These are phyloP conservation scores for Chrysanthemum lavandulifolium DNA, from an alignment of 129 eudicot genomes.

Conservation along the genomic window DNA sequence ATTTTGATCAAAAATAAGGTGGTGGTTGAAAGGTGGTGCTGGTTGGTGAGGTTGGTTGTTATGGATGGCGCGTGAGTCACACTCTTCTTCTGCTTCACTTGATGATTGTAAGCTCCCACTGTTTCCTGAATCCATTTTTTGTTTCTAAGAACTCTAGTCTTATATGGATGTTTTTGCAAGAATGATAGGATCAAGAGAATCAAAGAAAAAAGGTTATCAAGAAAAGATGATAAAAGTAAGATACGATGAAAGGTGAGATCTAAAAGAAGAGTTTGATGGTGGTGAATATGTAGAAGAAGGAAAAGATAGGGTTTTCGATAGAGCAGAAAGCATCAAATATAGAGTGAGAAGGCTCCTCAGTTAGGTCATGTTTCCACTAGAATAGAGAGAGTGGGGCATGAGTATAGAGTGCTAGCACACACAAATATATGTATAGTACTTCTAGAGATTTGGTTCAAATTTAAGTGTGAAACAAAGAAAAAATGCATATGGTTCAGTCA, in stretches of 20 bases:
- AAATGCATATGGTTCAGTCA: slow-evolving; percentile 14
- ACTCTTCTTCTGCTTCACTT: slow-evolving; percentile 66
- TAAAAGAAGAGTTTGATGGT: slow-evolving; percentile 24
- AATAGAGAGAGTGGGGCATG: slow-evolving; percentile 27
- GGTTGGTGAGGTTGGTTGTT: slow-evolving; percentile 25
- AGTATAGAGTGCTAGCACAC: slow-evolving; percentile 14
- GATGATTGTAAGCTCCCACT: slow-evolving; percentile 82
- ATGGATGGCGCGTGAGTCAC: slow-evolving; percentile 50
- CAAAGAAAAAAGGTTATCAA: not conserved
- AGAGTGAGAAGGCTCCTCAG: slow-evolving; percentile 20
- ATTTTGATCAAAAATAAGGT: slow-evolving; percentile 21
- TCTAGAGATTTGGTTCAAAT: slow-evolving; percentile 12
- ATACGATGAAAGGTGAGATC: slow-evolving; percentile 13
- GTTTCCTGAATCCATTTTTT: slow-evolving; percentile 63
- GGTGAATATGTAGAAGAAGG: not conserved
- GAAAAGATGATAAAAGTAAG: not conserved
- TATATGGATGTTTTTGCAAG: no score
- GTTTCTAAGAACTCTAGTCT: not conserved
- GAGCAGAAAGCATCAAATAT: slow-evolving; percentile 32
- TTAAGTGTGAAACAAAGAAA: slow-evolving; percentile 31
- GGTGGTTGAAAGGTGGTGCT: slow-evolving; percentile 28
- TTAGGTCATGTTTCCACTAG: slow-evolving; percentile 34
- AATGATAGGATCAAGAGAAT: not conserved
- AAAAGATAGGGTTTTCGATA: slow-evolving; percentile 18
- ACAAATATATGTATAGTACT: not conserved